Evolutionary conservation across 2,329 filamentous ascomycete genomes (phyloP), one percentile per base, ranked within the genome.

Genomic region (Pochonia chlamydosporia): DNA sequence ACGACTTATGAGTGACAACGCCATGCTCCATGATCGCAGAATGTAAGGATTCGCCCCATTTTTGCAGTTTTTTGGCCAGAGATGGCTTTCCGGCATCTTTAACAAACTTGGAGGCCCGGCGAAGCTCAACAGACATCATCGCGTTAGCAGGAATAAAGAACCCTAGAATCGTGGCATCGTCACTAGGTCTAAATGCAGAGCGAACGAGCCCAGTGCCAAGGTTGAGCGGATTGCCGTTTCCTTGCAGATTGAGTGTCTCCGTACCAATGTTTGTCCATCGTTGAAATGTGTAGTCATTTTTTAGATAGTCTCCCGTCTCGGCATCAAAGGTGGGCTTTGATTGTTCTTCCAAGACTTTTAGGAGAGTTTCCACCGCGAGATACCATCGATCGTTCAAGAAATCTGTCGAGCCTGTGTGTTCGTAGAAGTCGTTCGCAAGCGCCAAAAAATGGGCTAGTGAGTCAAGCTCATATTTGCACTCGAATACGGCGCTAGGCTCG

Each of bases 381-480:
- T 85, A 82, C 89, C 90, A 99, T 42, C 92, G 79, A 5, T 75
- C 65, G 3, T 80, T 91, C 31, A 97, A 62, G 62, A 95, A 96
- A 1, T 85, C 84, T 1, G 77, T 85, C 0, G 88, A 92, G 2
- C 77, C 77, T 0, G 89, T 95, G 60, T 88, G 78, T 33, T 86
- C 81, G 68, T 93, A 78, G 67, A 95, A 97, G 56, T 96, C 84
- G 59, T 96, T 96, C 16, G 78, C 81, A 2, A 99, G 71, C 0
- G 87, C 82, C 5, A 99, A 76, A 64, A 99, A 99, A 61, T 95
- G 85, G 0, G 91, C 93, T 1, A 99, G 75, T 8, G 91, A 96
- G 68, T 99, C 93, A 20, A 99, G 82, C 71, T 99, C 93, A 67
- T 97, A 99, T 69, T 99, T 99, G 79, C 93, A 99, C 68, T 99